Conservation (phyloP, 208 protist species). For the Leishmania tarentolae region DNA sequence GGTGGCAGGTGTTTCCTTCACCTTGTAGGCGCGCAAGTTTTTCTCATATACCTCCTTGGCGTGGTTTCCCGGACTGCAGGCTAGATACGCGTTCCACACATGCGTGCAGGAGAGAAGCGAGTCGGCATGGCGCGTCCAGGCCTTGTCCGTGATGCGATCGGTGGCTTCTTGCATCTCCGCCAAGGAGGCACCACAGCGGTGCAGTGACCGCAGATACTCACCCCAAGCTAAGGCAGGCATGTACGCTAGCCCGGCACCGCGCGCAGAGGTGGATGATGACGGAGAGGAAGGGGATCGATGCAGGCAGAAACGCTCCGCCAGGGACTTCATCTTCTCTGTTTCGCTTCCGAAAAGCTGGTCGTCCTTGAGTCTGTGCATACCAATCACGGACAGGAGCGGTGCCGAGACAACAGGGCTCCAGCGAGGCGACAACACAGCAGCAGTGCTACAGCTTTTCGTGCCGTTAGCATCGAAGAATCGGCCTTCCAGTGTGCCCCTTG, state of each 20-base stretch:
- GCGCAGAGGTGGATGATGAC: not conserved
- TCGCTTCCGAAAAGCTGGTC: not conserved
- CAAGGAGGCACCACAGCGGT: constrained; percentile 56
- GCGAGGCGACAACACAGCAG: not conserved
- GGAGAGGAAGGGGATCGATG: not conserved
- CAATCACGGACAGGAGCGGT: constrained; percentile 37
- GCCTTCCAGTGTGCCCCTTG: not conserved
- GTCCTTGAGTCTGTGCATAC: not conserved
- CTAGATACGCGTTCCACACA: constrained; percentile 78
- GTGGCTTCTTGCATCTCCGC: constrained; percentile 44
- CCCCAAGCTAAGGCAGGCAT: constrained; percentile 72
- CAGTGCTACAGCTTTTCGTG: not conserved
- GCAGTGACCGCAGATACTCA: constrained; percentile 54
- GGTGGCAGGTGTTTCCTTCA: constrained; percentile 52
- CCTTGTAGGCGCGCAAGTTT: constrained; percentile 49
- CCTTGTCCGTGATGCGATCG: constrained; percentile 61
- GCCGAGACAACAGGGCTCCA: constrained; percentile 32
- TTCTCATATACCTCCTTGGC: constrained; percentile 59
- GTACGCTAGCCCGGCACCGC: constrained; percentile 31
- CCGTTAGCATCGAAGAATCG: not conserved
- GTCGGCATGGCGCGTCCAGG: constrained; percentile 43
- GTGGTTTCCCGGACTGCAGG: constrained; percentile 41
- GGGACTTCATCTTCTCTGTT: not conserved
- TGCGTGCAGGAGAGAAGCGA: constrained; percentile 47
- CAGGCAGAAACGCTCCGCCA: constrained; percentile 11